A percentile compares a stretch with the other conserved stretches of the same genome.
Conservation (phyloP, 352 stramenopile species). For the Phytopythium montanum region DNA sequence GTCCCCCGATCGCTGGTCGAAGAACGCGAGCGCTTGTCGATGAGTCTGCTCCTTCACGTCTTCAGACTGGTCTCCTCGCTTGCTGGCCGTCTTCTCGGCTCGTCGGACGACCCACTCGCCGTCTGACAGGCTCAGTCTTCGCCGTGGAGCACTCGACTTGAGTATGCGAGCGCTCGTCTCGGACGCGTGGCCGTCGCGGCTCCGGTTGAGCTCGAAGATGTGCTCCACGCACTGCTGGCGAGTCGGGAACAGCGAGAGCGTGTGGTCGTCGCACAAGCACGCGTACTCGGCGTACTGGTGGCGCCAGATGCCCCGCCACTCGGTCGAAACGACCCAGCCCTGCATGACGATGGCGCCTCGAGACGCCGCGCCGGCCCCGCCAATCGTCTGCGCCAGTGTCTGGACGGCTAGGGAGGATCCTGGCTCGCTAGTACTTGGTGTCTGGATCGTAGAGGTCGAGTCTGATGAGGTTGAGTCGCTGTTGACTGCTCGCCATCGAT, state of each 20-base stretch:
- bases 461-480: background rate
- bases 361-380: constrained; percentile 21
- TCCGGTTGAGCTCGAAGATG: constrained; percentile 44
- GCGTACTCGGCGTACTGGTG: constrained; percentile 53
- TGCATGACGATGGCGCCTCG: constrained; percentile 22
- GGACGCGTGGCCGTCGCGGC: constrained; percentile 15
- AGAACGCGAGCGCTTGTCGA: constrained; percentile 65
- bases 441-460: background rate
- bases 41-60: background rate
- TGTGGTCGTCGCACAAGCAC: constrained; percentile 56
- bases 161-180: constrained; percentile 35
- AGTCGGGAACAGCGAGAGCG: constrained; percentile 51
- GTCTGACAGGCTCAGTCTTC: constrained; percentile 37
- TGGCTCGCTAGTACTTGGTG: background rate
- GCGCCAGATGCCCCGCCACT: constrained; percentile 68
- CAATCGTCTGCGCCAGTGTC: constrained; percentile 21
- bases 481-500: constrained; percentile 4
- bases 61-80: background rate
- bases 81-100: constrained; percentile 19
- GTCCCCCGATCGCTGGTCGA: constrained; percentile 34
- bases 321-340: constrained; percentile 49
- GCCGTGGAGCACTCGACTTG: constrained; percentile 39
- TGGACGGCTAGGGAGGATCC: background rate
- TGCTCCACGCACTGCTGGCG: constrained; percentile 47
- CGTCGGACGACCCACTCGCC: constrained; percentile 50